These are phyloP conservation scores for Hura crepitans DNA, from an alignment of 441 rosid species.

Conservation along the genomic window DNA sequence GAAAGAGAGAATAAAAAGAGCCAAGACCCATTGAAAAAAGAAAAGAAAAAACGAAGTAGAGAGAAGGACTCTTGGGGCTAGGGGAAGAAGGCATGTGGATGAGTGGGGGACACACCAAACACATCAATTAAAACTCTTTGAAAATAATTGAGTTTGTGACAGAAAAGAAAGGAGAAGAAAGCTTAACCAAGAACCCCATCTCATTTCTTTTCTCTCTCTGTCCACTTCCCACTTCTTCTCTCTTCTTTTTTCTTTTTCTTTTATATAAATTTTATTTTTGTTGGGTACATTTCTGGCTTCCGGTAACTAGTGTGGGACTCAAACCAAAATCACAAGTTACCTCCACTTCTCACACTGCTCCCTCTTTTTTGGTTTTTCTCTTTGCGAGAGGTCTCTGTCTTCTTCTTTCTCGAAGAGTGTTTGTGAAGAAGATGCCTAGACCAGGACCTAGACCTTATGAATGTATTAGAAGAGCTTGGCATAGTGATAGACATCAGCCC, in stretches of 20 bases:
- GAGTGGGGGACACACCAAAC: constrained; percentile 67
- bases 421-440: constrained; percentile 64
- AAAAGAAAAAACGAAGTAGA: background rate
- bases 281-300: background rate
- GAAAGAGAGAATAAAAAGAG: background rate
- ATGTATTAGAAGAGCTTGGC: constrained; percentile 95
- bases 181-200: background rate
- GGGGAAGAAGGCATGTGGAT: constrained; percentile 71
- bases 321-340: constrained; percentile 23
- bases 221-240: constrained; percentile 5
- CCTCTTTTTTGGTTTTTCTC: constrained; percentile 1
- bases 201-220: background rate
- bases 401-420: constrained; percentile 4
- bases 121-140: constrained; percentile 26
- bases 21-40: background rate
- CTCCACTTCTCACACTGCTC: constrained; percentile 10
- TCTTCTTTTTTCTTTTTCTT: background rate
- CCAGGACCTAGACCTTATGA: constrained; percentile 98
- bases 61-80: constrained; percentile 45
- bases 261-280: background rate
- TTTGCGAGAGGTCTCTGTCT: constrained; percentile 11
- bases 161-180: constrained; percentile 24
- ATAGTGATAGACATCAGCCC: constrained; percentile 89
- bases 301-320: constrained; percentile 8
- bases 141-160: constrained; percentile 46